These are phyloP conservation scores for Sporothrix mexicana DNA, from an alignment of 2,329 filamentous ascomycete species.

Conservation along the genomic window DNA sequence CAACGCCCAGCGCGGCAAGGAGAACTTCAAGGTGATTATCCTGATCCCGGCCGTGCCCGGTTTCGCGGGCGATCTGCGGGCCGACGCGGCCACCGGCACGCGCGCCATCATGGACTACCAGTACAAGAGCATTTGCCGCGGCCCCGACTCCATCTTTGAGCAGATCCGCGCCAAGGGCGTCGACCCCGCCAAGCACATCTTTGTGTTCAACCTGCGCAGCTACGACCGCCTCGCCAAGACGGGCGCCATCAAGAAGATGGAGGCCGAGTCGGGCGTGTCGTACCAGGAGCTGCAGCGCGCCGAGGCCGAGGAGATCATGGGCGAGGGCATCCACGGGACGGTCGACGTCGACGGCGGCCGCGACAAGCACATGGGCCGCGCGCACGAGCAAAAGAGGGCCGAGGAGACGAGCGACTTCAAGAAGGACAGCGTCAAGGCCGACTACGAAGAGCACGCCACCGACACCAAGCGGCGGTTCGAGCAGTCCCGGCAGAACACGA, in stretches of 20 bases:
- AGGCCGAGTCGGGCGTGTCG: constrained; percentile 76
- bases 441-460: constrained; percentile 49
- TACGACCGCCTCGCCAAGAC: constrained; percentile 93
- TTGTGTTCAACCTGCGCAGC: constrained; percentile 90
- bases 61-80: constrained; percentile 87
- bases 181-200: constrained; percentile 80
- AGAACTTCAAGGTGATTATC: constrained; percentile 87
- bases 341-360: constrained; percentile 53
- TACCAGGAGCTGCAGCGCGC: constrained; percentile 89
- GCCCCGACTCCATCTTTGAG: constrained; percentile 87
- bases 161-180: constrained; percentile 74
- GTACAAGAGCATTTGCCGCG: constrained; percentile 93
- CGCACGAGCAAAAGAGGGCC: constrained; percentile 43
- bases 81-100: constrained; percentile 83
- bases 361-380: constrained; percentile 57
- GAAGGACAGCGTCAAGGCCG: constrained; percentile 45
- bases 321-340: constrained; percentile 69
- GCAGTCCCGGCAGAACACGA: constrained; percentile 39
- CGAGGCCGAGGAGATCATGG: constrained; percentile 88
- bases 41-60: constrained; percentile 91
- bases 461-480: constrained; percentile 62
- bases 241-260: constrained; percentile 71
- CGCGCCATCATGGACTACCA: constrained; percentile 98
- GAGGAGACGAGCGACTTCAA: constrained; percentile 46
- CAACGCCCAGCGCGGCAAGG: constrained; percentile 76